Evolutionary conservation across 2,329 filamentous ascomycete species (phyloP), one percentile per base, ranked within the genome.

Genomic region (Aspergillus bombycis): DNA sequence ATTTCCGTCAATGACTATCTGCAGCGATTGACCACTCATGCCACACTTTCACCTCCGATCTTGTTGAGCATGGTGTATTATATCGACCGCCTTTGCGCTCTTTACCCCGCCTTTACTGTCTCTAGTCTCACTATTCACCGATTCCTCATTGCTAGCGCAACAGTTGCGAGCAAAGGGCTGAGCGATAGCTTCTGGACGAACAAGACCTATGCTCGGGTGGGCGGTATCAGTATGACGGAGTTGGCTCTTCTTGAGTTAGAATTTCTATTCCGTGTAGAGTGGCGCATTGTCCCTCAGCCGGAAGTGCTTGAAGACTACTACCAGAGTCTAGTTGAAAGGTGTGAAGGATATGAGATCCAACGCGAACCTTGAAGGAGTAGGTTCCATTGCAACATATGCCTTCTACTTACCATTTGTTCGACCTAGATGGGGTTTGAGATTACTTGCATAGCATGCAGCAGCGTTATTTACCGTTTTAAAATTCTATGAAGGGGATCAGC

Each of bases 61-160:
- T 85, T 99, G n/a, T 87, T 99, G 41, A 95, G 94, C 70, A 98
- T 99, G 93, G 95, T 99, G 62, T 99, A 96, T 76, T 99, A 98
- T 74, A 98, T 99, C 72, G 95, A 99, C 80, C 90, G 93, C 36
- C 85, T 99, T 26, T 99, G 94, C 78, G 90, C 92, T 12, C 84
- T 96, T 63, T 99, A 97, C 76, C 91, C 92, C 3, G 91, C 94
- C 54, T 99, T 99, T 77, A 97, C 94, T 32, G 96, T 99, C 70
- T 97, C 94, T 75, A 97, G 93, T 54, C 84, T 99, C 23, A 99
- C 95, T 0, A 94, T 99, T 3, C 95, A 99, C 80, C 93, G 95
- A 10, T 99, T 98, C 74, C 86, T 99, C 11, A 99, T 99, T 69
- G 95, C 94, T 1, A 93, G 94, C 23, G 94, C 94, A 11, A 97